These are phyloP conservation scores for Apiospora malaysiana DNA, from an alignment of 2,329 filamentous ascomycete genomes.

Conservation along the genomic window DNA sequence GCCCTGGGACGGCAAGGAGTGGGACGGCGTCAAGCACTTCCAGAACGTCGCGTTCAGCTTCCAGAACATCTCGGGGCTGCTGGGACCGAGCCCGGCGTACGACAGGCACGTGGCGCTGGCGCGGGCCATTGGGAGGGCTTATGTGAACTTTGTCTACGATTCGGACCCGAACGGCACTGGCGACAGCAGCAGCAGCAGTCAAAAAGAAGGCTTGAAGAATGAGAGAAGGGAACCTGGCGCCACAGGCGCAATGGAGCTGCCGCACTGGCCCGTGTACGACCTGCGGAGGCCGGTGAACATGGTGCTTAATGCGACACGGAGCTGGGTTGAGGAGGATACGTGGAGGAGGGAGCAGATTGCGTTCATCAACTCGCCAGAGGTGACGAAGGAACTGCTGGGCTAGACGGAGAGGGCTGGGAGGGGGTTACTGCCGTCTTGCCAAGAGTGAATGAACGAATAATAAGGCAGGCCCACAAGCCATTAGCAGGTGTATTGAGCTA, in stretches of 20 bases:
- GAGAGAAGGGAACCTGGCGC: not conserved
- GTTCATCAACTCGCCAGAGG: constrained; percentile 47
- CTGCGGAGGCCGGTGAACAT: constrained; percentile 48
- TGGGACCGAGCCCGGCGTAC: constrained; percentile 51
- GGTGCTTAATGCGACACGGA: constrained; percentile 50
- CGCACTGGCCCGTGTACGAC: constrained; percentile 34
- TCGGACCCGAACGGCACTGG: constrained; percentile 47
- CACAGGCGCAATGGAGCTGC: constrained; percentile 24
- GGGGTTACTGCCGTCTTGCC: too few species aligned
- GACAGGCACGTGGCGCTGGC: constrained; percentile 45
- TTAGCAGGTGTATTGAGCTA: too few species aligned
- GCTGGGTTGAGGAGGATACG: constrained; percentile 52
- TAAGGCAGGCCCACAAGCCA: too few species aligned
- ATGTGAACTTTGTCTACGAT: constrained; percentile 50
- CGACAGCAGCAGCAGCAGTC: not conserved
- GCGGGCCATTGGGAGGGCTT: constrained; percentile 46
- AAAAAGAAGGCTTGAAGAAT: not conserved
- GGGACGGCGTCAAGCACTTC: constrained; percentile 53
- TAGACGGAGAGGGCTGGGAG: constrained; percentile 22
- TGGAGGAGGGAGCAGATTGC: constrained; percentile 53
- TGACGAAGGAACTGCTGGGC: constrained; percentile 44
- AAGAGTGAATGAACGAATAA: too few species aligned
- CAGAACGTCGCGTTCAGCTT: constrained; percentile 56
- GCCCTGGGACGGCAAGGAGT: constrained; percentile 47
- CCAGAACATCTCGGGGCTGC: constrained; percentile 53